These are phyloP conservation scores for Senecio squalidus DNA, from an alignment of 140 eudicot genomes.

Conservation along the genomic window DNA sequence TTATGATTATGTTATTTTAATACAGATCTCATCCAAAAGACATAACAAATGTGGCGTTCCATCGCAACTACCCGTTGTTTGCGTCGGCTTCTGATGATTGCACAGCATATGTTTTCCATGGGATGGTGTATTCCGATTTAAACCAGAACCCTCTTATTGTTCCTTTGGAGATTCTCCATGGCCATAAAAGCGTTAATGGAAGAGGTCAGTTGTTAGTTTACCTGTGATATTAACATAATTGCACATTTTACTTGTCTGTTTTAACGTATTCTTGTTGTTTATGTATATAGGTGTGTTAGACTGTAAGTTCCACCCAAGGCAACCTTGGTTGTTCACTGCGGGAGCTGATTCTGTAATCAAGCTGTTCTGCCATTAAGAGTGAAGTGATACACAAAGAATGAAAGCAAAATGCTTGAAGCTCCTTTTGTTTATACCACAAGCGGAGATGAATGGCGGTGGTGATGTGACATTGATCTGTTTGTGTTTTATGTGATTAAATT, in stretches of 20 bases:
- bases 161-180: conserved; percentile 82
- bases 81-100: conserved; percentile 90
- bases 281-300: conserved; percentile 61
- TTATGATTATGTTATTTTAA: background rate
- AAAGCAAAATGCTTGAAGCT: background rate
- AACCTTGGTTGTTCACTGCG: conserved; percentile 92
- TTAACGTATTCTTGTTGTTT: background rate
- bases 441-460: background rate
- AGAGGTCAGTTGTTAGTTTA: conserved; percentile 46
- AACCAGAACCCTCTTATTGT: conserved; percentile 88
- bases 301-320: conserved; percentile 89
- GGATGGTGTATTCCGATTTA: conserved; percentile 92
- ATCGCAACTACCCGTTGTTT: conserved; percentile 89
- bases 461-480: background rate
- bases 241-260: background rate
- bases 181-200: conserved; percentile 65
- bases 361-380: conserved; percentile 75
- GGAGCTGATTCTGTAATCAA: conserved; percentile 79
- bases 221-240: background rate
- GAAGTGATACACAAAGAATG: background rate
- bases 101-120: conserved; percentile 86
- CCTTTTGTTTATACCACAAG: background rate
- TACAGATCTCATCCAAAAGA: conserved; percentile 78
- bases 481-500: background rate
- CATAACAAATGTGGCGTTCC: conserved; percentile 71